Conservation (phyloP, 1,139 yeast genomes). For the Yamadazyma friedrichii region DNA sequence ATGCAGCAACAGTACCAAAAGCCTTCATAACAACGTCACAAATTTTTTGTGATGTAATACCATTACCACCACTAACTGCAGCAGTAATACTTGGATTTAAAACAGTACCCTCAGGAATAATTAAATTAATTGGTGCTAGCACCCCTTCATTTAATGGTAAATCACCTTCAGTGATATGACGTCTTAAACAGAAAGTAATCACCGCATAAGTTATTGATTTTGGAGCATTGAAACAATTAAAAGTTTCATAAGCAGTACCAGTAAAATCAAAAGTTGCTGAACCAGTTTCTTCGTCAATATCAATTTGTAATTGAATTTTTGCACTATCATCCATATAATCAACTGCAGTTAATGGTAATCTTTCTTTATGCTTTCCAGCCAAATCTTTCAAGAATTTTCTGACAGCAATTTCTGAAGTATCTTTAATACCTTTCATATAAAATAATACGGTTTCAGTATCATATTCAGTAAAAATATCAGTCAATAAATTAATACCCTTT, state of each 20-base stretch:
- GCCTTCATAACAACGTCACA: constrained; percentile 68
- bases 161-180: constrained; percentile 48
- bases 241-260: constrained; percentile 47
- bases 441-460: constrained; percentile 50
- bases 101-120: constrained; percentile 37
- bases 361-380: constrained; percentile 29
- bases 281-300: constrained; percentile 41
- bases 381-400: constrained; percentile 37
- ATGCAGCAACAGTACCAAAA: constrained; percentile 58
- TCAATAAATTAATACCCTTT: constrained; percentile 55
- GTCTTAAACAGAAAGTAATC: constrained; percentile 41
- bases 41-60: constrained; percentile 46
- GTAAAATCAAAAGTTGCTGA: constrained; percentile 56
- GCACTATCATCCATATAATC: constrained; percentile 68
- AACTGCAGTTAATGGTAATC: constrained; percentile 38
- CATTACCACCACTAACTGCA: constrained; percentile 50
- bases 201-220: constrained; percentile 41
- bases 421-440: constrained; percentile 62
- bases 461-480: constrained; percentile 48
- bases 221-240: constrained; percentile 46
- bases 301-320: constrained; percentile 42
- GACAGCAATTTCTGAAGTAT: constrained; percentile 60
- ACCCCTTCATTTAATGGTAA: constrained; percentile 51
- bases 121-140: constrained; percentile 36
- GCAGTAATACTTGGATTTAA: constrained; percentile 42